phyloP scores from a whole-genome alignment of 805 yeast species.

The Ogataea henricii region DNA sequence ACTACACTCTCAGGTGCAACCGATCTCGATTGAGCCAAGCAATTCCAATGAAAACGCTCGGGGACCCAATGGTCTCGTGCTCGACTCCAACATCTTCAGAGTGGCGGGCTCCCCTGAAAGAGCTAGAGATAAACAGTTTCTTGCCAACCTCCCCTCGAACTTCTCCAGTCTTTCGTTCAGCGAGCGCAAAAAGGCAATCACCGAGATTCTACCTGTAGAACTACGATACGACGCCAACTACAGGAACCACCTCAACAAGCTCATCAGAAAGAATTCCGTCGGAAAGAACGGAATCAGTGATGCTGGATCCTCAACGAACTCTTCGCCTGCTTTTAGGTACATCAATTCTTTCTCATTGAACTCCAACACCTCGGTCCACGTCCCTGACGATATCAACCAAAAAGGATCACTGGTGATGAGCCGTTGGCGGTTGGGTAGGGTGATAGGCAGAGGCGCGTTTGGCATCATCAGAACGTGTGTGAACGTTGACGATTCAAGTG shows the following conservation, averaged over 20 bases:
- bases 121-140: constrained; percentile 42
- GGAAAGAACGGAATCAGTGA: constrained; percentile 13
- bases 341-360: constrained; percentile 24
- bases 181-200: constrained; percentile 43
- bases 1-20: constrained; percentile 31
- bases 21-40: constrained; percentile 27
- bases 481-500: constrained; percentile 16
- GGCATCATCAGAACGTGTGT: constrained; percentile 62
- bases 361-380: constrained; percentile 10
- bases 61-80: constrained; percentile 11
- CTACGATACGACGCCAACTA: constrained; percentile 32
- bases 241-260: constrained; percentile 33
- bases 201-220: constrained; percentile 30
- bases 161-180: constrained; percentile 55
- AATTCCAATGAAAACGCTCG: not conserved
- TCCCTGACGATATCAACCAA: constrained; percentile 46
- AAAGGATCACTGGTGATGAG: constrained; percentile 68
- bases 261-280: constrained; percentile 31
- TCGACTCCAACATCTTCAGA: constrained; percentile 24
- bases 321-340: constrained; percentile 28
- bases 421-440: constrained; percentile 57
- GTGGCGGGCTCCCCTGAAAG: constrained; percentile 36
- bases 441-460: constrained; percentile 90
- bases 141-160: constrained; percentile 49
- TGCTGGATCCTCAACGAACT: constrained; percentile 12